Evolutionary conservation across 768 basidiomycete genomes (phyloP).

Genomic region (Paxillus ammoniavirescens): DNA sequence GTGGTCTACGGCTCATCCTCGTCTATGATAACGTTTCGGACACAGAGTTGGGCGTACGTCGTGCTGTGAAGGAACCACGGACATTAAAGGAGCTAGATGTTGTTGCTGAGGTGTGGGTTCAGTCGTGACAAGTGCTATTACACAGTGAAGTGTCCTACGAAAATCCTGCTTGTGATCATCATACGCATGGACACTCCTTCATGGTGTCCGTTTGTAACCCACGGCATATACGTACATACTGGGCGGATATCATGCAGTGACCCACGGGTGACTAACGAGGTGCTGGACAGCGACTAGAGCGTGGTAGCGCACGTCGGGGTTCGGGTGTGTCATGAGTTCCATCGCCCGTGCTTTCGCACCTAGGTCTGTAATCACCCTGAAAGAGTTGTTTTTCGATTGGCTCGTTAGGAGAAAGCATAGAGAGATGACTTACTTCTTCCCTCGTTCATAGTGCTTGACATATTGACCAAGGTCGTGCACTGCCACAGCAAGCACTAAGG

Average conservation of each 20-base stretch:
- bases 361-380: conserved; percentile 75
- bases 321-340: conserved; percentile 89
- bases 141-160: conserved; percentile 10
- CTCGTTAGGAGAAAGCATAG: neutral
- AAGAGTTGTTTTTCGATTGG: neutral
- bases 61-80: conserved; percentile 37
- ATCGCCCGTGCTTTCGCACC: conserved; percentile 85
- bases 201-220: conserved; percentile 1
- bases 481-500: conserved; percentile 85
- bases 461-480: conserved; percentile 93
- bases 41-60: conserved; percentile 17
- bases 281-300: conserved; percentile 89
- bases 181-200: neutral
- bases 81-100: conserved; percentile 71
- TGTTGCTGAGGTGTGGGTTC: conserved; percentile 70
- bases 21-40: conserved; percentile 52
- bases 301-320: conserved; percentile 89
- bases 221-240: neutral
- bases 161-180: neutral
- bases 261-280: conserved; percentile 89
- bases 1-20: conserved; percentile 71
- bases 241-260: conserved; percentile 32
- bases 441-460: conserved; percentile 86
- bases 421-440: conserved; percentile 71
- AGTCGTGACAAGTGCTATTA: conserved; percentile 22